These are phyloP conservation scores for Condylostoma magnum DNA, from an alignment of 169 alveolate genomes.

Conservation along the genomic window DNA sequence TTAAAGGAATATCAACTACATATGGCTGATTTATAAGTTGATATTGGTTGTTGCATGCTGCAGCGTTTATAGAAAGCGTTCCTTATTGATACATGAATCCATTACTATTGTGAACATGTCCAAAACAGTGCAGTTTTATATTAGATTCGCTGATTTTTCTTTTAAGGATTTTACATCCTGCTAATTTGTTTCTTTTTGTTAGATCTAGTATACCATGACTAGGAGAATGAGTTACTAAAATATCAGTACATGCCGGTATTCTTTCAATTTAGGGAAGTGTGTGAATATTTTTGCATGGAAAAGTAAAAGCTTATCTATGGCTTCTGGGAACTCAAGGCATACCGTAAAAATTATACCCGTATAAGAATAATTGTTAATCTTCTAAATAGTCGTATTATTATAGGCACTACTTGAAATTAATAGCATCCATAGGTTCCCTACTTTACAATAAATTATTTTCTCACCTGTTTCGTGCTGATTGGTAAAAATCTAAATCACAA, in stretches of 20 bases:
- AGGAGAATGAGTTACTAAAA: conserved; percentile 42
- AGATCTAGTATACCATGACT: conserved; percentile 23
- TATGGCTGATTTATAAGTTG: too few relatives aligned
- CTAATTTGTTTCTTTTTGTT: background rate
- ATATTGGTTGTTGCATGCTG: too few relatives aligned
- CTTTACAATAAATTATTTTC: background rate
- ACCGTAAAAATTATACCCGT: conserved; percentile 33
- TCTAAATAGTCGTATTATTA: conserved; percentile 33
- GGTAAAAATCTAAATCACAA: conserved; percentile 33
- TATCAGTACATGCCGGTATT: conserved; percentile 38
- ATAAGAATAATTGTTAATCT: background rate
- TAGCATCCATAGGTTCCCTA: too few relatives aligned
- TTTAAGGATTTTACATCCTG: conserved; percentile 33
- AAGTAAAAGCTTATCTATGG: conserved; percentile 25
- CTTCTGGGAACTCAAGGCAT: conserved; percentile 17
- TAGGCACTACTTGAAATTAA: background rate
- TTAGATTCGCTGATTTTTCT: conserved; percentile 19
- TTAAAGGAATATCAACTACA: too few relatives aligned
- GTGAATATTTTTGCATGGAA: too few relatives aligned
- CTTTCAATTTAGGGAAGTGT: background rate
- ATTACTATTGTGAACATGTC: conserved; percentile 44
- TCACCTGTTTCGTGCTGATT: too few relatives aligned
- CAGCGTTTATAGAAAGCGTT: too few relatives aligned
- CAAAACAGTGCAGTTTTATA: conserved; percentile 50
- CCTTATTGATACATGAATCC: too few relatives aligned